Conservation (phyloP, 2,329 filamentous ascomycete species). For the Phyllosticta ampelicida region DNA sequence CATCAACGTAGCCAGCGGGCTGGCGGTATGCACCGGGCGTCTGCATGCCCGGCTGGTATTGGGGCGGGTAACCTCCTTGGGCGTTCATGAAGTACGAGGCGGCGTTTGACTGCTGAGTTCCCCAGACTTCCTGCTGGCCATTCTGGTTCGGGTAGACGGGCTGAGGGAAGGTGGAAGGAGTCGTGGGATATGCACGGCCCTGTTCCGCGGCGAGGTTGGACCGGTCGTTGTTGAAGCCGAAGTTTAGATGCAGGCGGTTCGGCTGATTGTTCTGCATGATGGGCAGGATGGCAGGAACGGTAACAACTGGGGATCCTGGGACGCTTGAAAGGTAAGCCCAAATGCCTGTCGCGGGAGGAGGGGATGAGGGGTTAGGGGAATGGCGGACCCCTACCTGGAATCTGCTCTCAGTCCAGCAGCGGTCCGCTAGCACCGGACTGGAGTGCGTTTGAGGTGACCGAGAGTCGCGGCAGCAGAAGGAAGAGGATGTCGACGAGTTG, state of each 20-base stretch:
- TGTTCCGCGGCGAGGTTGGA: conserved; percentile 31
- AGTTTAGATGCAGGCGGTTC: conserved; percentile 43
- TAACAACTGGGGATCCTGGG: conserved; percentile 4
- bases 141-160: conserved; percentile 59
- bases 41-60: conserved; percentile 34
- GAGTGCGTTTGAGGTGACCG: neutral
- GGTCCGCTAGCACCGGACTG: neutral
- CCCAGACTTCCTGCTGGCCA: conserved; percentile 52
- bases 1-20: conserved; percentile 59
- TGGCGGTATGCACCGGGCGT: conserved; percentile 46
- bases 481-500: neutral
- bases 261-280: conserved; percentile 17
- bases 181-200: conserved; percentile 49
- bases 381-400: conserved; percentile 9
- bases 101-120: conserved; percentile 34
- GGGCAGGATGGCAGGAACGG: conserved; percentile 5
- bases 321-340: conserved; percentile 4
- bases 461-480: neutral
- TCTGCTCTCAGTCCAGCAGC: neutral
- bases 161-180: conserved; percentile 92
- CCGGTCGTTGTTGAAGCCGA: conserved; percentile 36
- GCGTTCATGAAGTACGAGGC: conserved; percentile 42
- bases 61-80: conserved; percentile 36
- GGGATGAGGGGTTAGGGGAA: conserved; percentile 1
- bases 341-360: conserved; percentile 1